These are phyloP conservation scores for Vairimorpha apis DNA, from an alignment of 371 early-diverging fungal genomes.

Conservation along the genomic window DNA sequence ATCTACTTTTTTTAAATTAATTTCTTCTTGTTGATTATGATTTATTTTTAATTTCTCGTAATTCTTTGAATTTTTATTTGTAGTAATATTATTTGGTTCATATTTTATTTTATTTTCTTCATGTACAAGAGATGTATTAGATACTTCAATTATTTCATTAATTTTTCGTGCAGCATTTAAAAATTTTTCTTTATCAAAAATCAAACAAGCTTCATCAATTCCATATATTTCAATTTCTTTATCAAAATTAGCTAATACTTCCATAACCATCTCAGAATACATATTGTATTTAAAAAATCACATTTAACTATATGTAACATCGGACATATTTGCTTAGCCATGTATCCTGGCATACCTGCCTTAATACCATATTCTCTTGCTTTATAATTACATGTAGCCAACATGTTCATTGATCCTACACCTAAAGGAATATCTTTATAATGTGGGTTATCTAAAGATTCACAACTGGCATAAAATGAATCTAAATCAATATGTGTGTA, in stretches of 20 bases:
- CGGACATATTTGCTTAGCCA: slow-evolving; percentile 67
- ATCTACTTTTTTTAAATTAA: neutral
- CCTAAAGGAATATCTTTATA: slow-evolving; percentile 61
- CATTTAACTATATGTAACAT: slow-evolving; percentile 66
- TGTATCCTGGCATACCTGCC: slow-evolving; percentile 69
- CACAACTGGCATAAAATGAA: slow-evolving; percentile 78
- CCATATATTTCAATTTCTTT: slow-evolving; percentile 51
- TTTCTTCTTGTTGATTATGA: no score
- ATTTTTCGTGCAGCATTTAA: slow-evolving; percentile 12
- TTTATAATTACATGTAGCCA: slow-evolving; percentile 72
- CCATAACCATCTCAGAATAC: slow-evolving; percentile 44
- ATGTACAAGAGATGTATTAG: neutral
- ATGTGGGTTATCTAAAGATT: slow-evolving; percentile 68
- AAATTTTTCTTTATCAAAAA: slow-evolving; percentile 35
- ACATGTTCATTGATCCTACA: slow-evolving; percentile 47
- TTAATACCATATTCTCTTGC: slow-evolving; percentile 68
- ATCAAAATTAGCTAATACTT: slow-evolving; percentile 36
- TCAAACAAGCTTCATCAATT: slow-evolving; percentile 50
- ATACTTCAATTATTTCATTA: neutral
- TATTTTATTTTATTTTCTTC: neutral
- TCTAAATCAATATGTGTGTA: slow-evolving; percentile 75
- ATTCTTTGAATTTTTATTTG: no score
- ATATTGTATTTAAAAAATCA: slow-evolving; percentile 71
- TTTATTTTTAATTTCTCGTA: no score
- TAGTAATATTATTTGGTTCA: no score